Conservation (phyloP, 345 rosid genomes). For the Hibiscus syriacus region DNA sequence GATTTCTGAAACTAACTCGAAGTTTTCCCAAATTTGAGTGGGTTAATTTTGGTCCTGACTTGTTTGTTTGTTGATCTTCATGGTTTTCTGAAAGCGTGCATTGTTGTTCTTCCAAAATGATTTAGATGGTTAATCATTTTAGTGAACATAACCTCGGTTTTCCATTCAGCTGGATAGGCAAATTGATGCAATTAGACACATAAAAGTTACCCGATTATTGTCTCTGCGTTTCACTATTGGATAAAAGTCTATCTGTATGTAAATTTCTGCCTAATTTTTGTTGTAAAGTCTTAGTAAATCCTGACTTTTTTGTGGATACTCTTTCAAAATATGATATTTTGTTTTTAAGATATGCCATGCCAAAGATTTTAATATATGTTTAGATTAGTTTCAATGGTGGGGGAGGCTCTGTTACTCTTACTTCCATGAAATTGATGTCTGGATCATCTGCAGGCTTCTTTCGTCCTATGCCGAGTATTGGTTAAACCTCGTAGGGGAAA, state of each 20-base stretch:
- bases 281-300: not conserved
- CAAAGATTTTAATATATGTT: not conserved
- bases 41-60: not conserved
- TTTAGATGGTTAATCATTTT: not conserved
- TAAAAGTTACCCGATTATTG: not conserved
- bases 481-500: constrained; percentile 27
- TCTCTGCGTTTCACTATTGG: not conserved
- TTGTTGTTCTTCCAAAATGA: not conserved
- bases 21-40: not conserved
- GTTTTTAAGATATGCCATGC: not conserved
- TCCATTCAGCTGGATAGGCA: not conserved
- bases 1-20: not conserved
- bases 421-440: not conserved
- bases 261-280: not conserved
- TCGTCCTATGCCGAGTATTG: constrained; percentile 44
- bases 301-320: not conserved
- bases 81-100: not conserved
- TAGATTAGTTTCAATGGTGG: not conserved
- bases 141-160: not conserved
- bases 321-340: not conserved
- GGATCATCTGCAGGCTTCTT: constrained; percentile 34
- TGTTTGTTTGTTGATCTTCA: not conserved
- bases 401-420: not conserved
- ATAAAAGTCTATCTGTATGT: not conserved
- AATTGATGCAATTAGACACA: not conserved